These are phyloP conservation scores for Calcarisporium arbuscula DNA, from an alignment of 2,329 filamentous ascomycete genomes.

Conservation along the genomic window DNA sequence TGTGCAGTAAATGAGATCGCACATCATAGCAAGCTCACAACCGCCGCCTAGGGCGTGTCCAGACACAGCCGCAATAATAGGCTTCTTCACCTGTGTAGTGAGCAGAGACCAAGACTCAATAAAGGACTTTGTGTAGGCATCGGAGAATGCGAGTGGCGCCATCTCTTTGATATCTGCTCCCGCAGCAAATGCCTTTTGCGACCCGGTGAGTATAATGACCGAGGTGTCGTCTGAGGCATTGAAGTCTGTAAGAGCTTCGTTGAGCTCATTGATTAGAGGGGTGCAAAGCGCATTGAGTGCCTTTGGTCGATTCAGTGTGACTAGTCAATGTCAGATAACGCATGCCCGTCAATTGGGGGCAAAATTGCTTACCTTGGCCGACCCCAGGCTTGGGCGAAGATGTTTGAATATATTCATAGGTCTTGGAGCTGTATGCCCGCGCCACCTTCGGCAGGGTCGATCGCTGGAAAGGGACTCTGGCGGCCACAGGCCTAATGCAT, in stretches of 20 bases:
- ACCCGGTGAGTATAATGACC: slow-evolving; percentile 82
- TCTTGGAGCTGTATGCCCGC: slow-evolving; percentile 45
- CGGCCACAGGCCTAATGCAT: slow-evolving; percentile 52
- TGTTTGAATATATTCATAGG: slow-evolving; percentile 77
- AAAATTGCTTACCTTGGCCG: slow-evolving; percentile 61
- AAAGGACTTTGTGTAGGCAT: slow-evolving; percentile 84
- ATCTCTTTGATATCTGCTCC: slow-evolving; percentile 99
- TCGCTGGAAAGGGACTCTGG: slow-evolving; percentile 41
- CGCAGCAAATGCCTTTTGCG: slow-evolving; percentile 83
- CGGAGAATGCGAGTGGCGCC: slow-evolving; percentile 82
- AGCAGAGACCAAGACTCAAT: slow-evolving; percentile 92
- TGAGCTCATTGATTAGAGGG: slow-evolving; percentile 85
- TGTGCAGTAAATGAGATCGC: slow-evolving; percentile 89
- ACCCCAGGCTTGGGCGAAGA: slow-evolving; percentile 84
- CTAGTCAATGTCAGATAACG: slow-evolving; percentile 41
- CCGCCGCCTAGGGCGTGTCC: slow-evolving; percentile 92
- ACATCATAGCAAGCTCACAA: slow-evolving; percentile 97
- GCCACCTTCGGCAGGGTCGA: slow-evolving; percentile 50
- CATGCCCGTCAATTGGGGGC: slow-evolving; percentile 3
- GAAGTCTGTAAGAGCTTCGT: slow-evolving; percentile 66
- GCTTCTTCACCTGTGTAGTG: slow-evolving; percentile 80
- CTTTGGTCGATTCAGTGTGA: slow-evolving; percentile 90
- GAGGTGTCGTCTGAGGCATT: slow-evolving; percentile 63
- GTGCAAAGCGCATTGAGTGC: slow-evolving; percentile 91
- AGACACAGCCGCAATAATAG: slow-evolving; percentile 88